A percentile compares a stretch with the other conserved stretches of the same genome.
Conservation (phyloP, 306 rosid genomes). For the Vachellia collinsii region DNA sequence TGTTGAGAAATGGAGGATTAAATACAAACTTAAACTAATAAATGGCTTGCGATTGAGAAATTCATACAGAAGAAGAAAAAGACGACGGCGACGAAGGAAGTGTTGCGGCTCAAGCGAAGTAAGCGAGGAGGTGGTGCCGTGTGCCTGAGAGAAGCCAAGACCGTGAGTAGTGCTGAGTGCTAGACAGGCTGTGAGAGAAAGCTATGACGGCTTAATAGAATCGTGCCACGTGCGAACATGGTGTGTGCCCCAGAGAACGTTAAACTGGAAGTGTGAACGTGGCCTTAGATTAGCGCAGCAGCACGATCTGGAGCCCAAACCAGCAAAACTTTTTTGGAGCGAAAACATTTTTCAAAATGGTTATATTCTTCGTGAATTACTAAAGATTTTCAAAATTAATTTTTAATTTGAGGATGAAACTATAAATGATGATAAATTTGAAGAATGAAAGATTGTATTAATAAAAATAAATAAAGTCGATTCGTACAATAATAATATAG, state of each 20-base stretch:
- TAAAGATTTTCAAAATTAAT: too few relatives aligned
- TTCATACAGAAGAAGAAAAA: conserved; percentile 27
- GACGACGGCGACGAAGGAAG: background rate
- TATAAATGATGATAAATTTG: too few relatives aligned
- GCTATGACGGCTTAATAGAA: background rate
- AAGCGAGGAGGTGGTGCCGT: conserved; percentile 28
- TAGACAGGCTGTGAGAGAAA: conserved; percentile 10
- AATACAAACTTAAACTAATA: background rate
- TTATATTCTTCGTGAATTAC: too few relatives aligned
- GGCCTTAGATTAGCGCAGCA: background rate
- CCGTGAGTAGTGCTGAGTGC: background rate
- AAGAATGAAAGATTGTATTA: too few relatives aligned
- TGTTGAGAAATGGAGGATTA: conserved; percentile 28
- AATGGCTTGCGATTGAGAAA: background rate
- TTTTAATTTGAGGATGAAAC: too few relatives aligned
- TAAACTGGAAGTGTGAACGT: background rate
- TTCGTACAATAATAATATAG: too few relatives aligned
- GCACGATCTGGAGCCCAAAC: background rate
- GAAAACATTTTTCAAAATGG: background rate
- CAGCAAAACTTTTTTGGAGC: background rate
- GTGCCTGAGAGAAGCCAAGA: conserved; percentile 24
- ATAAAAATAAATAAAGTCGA: too few relatives aligned
- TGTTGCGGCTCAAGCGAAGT: conserved; percentile 31
- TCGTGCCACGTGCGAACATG: background rate
- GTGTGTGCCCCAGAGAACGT: background rate